Evolutionary conservation across 768 basidiomycete genomes (phyloP).

Genomic region (Trichaptum fuscoviolaceum): DNA sequence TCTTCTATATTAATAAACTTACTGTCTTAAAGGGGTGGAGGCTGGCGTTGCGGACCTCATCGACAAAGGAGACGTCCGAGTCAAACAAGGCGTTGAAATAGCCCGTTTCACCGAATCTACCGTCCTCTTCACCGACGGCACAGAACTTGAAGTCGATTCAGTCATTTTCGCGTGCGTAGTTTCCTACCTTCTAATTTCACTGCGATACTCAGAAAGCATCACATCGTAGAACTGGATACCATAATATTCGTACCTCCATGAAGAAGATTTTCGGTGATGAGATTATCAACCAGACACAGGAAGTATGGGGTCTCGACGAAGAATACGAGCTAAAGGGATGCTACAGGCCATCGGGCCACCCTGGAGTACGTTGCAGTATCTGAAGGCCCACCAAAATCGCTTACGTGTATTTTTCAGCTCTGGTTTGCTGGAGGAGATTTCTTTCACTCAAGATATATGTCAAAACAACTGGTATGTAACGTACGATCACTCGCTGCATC

Average conservation of each 20-base stretch:
- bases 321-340: conserved; percentile 34
- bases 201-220: not conserved
- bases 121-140: not conserved
- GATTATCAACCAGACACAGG: conserved; percentile 24
- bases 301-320: conserved; percentile 36
- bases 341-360: conserved; percentile 38
- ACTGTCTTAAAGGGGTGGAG: conserved; percentile 15
- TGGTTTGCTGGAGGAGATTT: conserved; percentile 39
- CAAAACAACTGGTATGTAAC: conserved; percentile 32
- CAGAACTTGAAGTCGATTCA: not conserved
- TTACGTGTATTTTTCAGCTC: conserved; percentile 21
- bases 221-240: conserved; percentile 26
- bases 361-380: conserved; percentile 27
- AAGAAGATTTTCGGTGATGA: conserved; percentile 31
- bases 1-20: not conserved
- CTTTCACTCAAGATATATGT: conserved; percentile 24
- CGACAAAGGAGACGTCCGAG: conserved; percentile 15
- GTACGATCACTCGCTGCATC: not conserved
- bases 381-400: not conserved
- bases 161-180: conserved; percentile 6
- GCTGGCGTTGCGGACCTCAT: conserved; percentile 19
- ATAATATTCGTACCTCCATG: conserved; percentile 25
- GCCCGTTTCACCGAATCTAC: conserved; percentile 6
- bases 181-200: not conserved
- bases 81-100: conserved; percentile 17